Evolutionary conservation across 2,329 filamentous ascomycete genomes (phyloP), one percentile per base, ranked within the genome.

Genomic region (Fusarium sp.): DNA sequence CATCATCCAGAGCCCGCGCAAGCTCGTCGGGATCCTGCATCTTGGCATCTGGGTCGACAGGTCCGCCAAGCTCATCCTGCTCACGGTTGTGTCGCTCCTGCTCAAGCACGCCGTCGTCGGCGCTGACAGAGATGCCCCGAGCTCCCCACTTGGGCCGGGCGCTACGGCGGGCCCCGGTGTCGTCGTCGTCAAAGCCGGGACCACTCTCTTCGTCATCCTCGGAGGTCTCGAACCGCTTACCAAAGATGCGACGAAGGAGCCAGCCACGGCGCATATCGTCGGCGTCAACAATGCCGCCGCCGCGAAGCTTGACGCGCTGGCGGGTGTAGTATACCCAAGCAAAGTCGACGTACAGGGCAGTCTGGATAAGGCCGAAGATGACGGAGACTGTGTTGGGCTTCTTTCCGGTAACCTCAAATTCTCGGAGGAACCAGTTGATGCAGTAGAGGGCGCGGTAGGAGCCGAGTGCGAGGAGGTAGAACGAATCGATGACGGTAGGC

Each of bases 261-360:
- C 95, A 98, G 72, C 95, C 94, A 65, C 94, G 92, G 73, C 92
- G 89, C 80, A 97, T 87, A 80, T 98, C 96, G 74, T 98, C 95
- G 5, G 93, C 92, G 80, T 98, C 96, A 16, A 98, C 94, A 20
- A 98, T 88, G 8, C 94, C 94, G 52, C 96, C 96, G 75, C 82
- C 92, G 71, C 96, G 90, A 18, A 98, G 91, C 91, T 98, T 98
- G 79, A 98, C 95, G 66, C 95, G 91, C 85, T 98, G 96, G 73
- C 96, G 90, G 13, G 93, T 93, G 85, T 94, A 98, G 87, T 98
- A 98, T 2, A 98, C 95, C 95, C 95, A 98, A 38, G 94, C 95
- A 81, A 98, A 98, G 83, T 98, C 96, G 76, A 95, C 82, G 83
- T 98, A 98, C 50, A 98, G 90, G 1, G 93, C 91, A 0, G 95